Conservation (phyloP, 495 filamentous ascomycete genomes). For the Xylaria sp. region DNA sequence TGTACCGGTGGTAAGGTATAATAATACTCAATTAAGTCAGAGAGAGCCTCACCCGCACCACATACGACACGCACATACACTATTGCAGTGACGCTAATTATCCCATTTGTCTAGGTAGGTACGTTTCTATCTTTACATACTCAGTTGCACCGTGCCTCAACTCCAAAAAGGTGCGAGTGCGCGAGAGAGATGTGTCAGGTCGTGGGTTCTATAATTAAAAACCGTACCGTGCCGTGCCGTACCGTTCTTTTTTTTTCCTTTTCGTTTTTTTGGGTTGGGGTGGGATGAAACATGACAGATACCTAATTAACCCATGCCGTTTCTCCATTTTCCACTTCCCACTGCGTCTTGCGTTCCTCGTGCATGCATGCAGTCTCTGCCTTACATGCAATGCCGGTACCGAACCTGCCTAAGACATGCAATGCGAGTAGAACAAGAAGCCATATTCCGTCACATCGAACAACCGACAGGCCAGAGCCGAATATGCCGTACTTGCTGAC, state of each 20-base stretch:
- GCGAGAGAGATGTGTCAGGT: not conserved
- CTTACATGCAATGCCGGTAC: not conserved
- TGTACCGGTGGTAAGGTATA: too few relatives aligned
- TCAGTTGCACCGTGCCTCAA: not conserved
- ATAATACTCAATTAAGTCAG: not conserved
- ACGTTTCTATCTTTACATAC: not conserved
- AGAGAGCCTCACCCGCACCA: not conserved
- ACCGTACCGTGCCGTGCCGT: not conserved
- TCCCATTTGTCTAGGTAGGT: not conserved
- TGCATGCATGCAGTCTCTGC: not conserved
- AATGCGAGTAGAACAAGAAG: not conserved
- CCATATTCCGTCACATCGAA: too few relatives aligned
- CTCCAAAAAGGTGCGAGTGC: not conserved
- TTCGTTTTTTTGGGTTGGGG: too few relatives aligned
- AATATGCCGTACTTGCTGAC: too few relatives aligned
- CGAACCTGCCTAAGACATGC: not conserved
- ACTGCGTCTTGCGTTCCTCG: not conserved
- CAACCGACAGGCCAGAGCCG: too few relatives aligned
- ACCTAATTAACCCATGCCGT: too few relatives aligned
- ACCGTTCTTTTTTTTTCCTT: not conserved
- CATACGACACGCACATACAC: not conserved
- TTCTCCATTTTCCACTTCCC: not conserved
- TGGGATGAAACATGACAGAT: not conserved
- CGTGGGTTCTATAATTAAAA: constrained; percentile 1
- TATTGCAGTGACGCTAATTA: too few relatives aligned